Base-by-base conservation (phyloP, 208 protist species). In the Acanthamoeba triangularis region DNA sequence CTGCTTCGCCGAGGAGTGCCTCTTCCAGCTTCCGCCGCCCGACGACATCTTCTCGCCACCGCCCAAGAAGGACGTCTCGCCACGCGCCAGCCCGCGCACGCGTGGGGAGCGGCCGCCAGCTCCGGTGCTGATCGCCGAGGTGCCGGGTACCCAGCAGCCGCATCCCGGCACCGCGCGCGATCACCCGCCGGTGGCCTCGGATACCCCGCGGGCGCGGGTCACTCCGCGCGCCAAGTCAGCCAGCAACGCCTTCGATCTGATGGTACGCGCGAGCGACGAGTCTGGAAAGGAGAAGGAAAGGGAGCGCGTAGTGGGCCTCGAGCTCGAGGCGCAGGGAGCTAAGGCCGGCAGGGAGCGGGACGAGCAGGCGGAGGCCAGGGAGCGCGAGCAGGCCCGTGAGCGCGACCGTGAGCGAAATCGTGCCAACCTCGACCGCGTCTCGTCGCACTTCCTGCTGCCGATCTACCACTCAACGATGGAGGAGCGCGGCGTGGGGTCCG, bases 1-100 rank as follows among this genome's bases (percentile, higher is more conserved):
- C 44, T 72, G 20, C 63, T 94, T 94, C 44, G 90, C 65, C 28
- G 90, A 94, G 67, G 90, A 94, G 52, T 44, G 90, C 41, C 67
- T 94, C 30, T 94, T 94, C 28, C 41, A 44, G 23, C 52, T 94
- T 20, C 90, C 90, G 25, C 90, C 63, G 25, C 84, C 84, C 10
- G 49, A 61, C 6, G 84, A 72, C 84, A 37, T 72, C 59, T 91
- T 72, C 84, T 67, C 52, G 33, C 59, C 44, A 13, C 84, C 49
- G 41, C n/a, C 49, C 65, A 72, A 72, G 65, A 72, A 72, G 4
- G 65, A 72, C 13, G 7, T 30, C 65, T 72, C 65, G 25, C 65
- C 65, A 2, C 65, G 65, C 30, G 28, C 16, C 28, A 72, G 65
- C 65, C 65, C 65, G 13, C 65, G 65, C 65, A 20, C 65, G n/a